Evolutionary conservation across 164 flowering plant genomes (phyloP), one percentile per base, ranked within the genome.

Genomic region (Macadamia integrifolia): DNA sequence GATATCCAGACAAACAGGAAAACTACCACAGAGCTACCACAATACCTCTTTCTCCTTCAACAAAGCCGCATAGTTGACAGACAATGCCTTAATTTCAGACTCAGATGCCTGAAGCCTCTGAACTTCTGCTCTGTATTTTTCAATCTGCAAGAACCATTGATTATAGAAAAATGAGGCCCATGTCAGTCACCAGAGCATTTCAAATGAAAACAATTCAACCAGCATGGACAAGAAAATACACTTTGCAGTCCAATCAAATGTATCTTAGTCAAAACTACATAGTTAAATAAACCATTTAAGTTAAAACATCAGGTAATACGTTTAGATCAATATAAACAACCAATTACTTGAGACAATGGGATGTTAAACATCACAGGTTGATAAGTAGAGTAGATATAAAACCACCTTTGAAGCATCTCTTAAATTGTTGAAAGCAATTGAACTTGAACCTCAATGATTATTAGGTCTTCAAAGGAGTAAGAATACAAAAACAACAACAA

Each of bases 21-120:
- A 28, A 56, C 14, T 1, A 15, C 40, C 13, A 35, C 40, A 70
- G 46, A 13, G 31, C 35, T 61, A 73, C 8, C 12, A 28, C 31
- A 49, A 11, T 82, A 95, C 99, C 91, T 95, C 99, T 79, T 86
- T 95, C 62, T 90, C 97, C 74, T 87, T 95, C 68, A 95, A 75
- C 62, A 95, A 69, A 75, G 96, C 88, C 44, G 96, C 97, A 88
- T 95, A 95, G 79, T 95, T 95, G 50, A 95, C 80, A 61, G 98
- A 89, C 50, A 92, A 72, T 52, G 93, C 92, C 80, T 90, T 95
- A 30, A 92, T 85, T 84, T 92, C 91, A 50, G 92, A 82, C 81
- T 95, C 99, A 13, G 99, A 95, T 61, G 88, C 85, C 72, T 84
- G 87, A 71, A 92, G 96, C 74, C 81, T 92, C 81, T 83, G 85